Base-by-base conservation (phyloP, 116 monocot genomes). In the Iris pallida region DNA sequence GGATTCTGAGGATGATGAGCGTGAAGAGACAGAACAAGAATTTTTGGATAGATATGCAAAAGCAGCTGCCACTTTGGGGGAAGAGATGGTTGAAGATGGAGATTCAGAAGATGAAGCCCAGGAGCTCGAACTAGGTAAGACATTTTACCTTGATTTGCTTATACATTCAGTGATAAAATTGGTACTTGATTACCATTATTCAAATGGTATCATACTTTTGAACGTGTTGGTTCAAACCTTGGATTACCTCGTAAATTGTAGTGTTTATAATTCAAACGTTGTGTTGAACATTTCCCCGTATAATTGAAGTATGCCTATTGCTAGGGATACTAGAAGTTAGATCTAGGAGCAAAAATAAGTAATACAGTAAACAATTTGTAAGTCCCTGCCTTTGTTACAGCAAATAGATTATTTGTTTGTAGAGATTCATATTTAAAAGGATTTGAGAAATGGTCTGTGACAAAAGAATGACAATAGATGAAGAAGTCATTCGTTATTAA, bases 11-110 rank as follows among this genome's bases (percentile, higher is more conserved):
- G 82, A 84, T 47, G 87, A 90, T 14, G 77, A 75, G 16, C 75
- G 18, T 54, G 84, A 90, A 68, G 87, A 90, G 65, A 90, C 90
- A 4, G 84, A 91, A 72, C 82, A 91, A 68, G 90, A 91, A 57
- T 91, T 87, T 72, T 71, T 91, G 66, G 75, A 84, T 57, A 87
- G 87, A 79, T 91, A 86, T 61, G 87, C 90, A 20, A 71, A 79
- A 60, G 90, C 76, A 59, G 90, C 87, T 46, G 57, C 76, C 55
- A 82, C 71, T 12, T 17, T 84, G 53, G 79, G 76, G 60, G 72
- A 53, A 42, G 82, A 82, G 65, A 67, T 70, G 7, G 75, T 84
- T 63, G 77, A 68, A 53, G 81, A 82, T 75, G 87, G 76, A 51
- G 81, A 80, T 71, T 46, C 68, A 53, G 90, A 91, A 46, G 87